Evolutionary conservation across 2,329 filamentous ascomycete genomes (phyloP).

Genomic region (Fusarium udum): DNA sequence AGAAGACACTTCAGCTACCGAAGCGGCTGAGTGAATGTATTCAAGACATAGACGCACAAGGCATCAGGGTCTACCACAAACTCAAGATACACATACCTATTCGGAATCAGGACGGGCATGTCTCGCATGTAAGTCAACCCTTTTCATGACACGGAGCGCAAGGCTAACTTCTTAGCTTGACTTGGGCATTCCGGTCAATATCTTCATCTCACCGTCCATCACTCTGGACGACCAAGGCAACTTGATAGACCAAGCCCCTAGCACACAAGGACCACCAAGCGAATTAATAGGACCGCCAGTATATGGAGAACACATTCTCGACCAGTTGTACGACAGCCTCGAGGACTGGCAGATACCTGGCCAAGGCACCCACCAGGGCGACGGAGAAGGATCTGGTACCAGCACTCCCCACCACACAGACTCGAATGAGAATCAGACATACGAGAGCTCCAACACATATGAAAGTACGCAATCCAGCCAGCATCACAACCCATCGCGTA

Average conservation of each 20-base stretch:
- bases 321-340: constrained; percentile 87
- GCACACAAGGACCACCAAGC: constrained; percentile 59
- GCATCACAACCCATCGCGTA: constrained; percentile 53
- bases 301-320: constrained; percentile 90
- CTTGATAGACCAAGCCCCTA: constrained; percentile 67
- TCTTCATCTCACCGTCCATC: constrained; percentile 94
- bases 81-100: constrained; percentile 89
- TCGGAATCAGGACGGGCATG: constrained; percentile 91
- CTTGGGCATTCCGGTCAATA: constrained; percentile 85
- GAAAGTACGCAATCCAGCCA: background rate
- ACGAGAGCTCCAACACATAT: constrained; percentile 22
- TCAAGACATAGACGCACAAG: constrained; percentile 86
- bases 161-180: constrained; percentile 66
- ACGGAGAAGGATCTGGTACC: constrained; percentile 60
- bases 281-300: constrained; percentile 80
- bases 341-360: constrained; percentile 79
- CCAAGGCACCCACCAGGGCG: constrained; percentile 67
- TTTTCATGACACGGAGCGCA: fast-evolving
- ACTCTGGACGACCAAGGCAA: constrained; percentile 86
- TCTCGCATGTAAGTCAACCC: constrained; percentile 74
- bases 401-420: constrained; percentile 45
- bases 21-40: constrained; percentile 82
- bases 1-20: constrained; percentile 73
- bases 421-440: constrained; percentile 57
- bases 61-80: constrained; percentile 92